Base-by-base conservation (phyloP, 352 stramenopile species). In the Globisporangium acanthophoron region DNA sequence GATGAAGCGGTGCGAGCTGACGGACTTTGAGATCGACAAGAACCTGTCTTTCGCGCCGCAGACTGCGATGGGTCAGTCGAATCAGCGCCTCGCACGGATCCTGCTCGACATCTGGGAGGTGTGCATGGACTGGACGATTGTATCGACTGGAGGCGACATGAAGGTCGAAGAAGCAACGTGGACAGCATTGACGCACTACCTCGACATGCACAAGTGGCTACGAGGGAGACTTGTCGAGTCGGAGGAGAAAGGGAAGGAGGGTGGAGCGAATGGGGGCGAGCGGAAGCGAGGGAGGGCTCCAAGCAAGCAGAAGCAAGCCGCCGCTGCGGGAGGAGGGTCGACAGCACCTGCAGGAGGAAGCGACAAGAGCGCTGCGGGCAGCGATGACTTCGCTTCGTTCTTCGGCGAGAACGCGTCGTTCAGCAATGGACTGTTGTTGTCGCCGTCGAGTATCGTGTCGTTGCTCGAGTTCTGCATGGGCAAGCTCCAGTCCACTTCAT, bases 21-120 rank as follows among this genome's bases (percentile, higher is more conserved):
- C 53, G 2, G 70, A 84, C 56, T 81, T 81, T 47, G 74, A 84
- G 20, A 69, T 84, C 18, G 70, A 84, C 56, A 77, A 80, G 52
- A 67, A 66, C 44, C 57, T 73, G 6, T 69, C 69, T 9, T 81
- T 84, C 29, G 64, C 54, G 0, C 11, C 52, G 1, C 48, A 73
- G 21, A 69, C 59, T 4, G 53, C 62, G 11, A 44, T 72, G 18
- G 73, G 68, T 0, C 54, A 71, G 24, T 65, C 64, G 5, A 80
- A 79, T 33, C 64, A 60, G n/a, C 68, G 65, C 7, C 39, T 81
- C 3, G 71, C 39, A 3, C 29, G 44, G 9, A 63, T 69, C 18
- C 37, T 84, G 33, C 61, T 70, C 16, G 65, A 63, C 18, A 59
- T 78, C 5, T 52, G 64, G 44, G 62, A 80, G 44, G 67, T 78